A percentile compares a stretch with the other conserved stretches of the same genome.
Conservation (phyloP, 805 yeast genomes). For the Torulaspora gathmanii region DNA sequence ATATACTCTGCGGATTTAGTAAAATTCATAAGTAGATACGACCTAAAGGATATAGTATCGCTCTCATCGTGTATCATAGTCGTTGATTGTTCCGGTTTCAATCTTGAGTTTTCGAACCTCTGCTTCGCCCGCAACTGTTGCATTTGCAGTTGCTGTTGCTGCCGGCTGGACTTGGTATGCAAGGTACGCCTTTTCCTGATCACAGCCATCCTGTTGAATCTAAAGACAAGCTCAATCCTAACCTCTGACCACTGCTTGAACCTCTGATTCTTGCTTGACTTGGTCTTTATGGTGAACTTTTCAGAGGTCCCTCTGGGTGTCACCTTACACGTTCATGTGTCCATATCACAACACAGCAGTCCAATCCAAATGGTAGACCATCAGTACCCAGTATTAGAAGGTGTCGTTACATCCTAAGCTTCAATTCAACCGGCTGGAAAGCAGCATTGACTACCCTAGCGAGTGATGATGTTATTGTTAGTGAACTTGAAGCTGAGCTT, state of each 20-base stretch:
- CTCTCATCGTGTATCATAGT: conserved; percentile 33
- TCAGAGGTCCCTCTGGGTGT: background rate
- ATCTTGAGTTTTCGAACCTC: conserved; percentile 21
- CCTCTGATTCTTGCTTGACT: background rate
- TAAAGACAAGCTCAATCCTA: background rate
- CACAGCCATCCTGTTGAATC: conserved; percentile 23
- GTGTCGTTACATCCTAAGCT: background rate
- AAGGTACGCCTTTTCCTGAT: conserved; percentile 28
- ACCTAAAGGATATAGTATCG: conserved; percentile 33
- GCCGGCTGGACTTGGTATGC: conserved; percentile 21
- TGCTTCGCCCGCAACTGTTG: conserved; percentile 20
- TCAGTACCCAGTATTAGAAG: no score
- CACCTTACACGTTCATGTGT: background rate
- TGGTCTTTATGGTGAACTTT: background rate
- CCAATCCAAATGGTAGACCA: no score
- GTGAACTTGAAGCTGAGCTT: conserved; percentile 1
- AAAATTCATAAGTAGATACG: conserved; percentile 26
- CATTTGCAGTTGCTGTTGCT: conserved; percentile 19
- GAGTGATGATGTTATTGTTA: background rate
- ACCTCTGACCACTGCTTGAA: background rate
- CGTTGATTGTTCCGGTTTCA: conserved; percentile 29
- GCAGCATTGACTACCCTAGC: no score
- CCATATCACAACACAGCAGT: no score
- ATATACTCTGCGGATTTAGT: conserved; percentile 22
- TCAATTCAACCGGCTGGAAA: background rate